Evolutionary conservation across 2,329 filamentous ascomycete species (phyloP), one percentile per base, ranked within the genome.

Genomic region (Penicillium sp.): DNA sequence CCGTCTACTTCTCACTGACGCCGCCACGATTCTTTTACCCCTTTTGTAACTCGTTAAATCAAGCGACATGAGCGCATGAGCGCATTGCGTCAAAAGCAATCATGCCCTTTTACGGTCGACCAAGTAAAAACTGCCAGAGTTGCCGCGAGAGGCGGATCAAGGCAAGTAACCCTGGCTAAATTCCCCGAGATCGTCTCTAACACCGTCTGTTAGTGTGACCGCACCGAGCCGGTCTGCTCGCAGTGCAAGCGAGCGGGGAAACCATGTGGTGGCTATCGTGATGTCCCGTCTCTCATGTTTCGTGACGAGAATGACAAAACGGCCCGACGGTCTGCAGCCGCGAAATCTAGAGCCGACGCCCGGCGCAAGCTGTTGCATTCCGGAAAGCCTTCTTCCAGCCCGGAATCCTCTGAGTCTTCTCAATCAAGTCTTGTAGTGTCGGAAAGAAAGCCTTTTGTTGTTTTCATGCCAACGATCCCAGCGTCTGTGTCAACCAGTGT

Each of bases 191-290:
- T 45, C 35, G 27, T 43, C 28, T 22, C 45, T 53, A 42, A 47
- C 44, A 3, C 20, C 4, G 20, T 30, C 13, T 20, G 27, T 3
- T 44, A 69, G 67, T 70, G 67, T 55, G 66, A 69, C 42, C 61
- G 62, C 27, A 54, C 55, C 14, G 52, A 57, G 7, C 62, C 64
- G 7, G 56, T 59, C 18, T 70, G 67, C 49, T 63, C 66, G n/a
- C 67, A 69, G 51, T 70, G 66, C 47, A 63, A 50, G 36, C 58
- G 67, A 43, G 65, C 59, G 20, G 63, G 63, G 20, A 61, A 68
- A 38, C 33, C 55, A 39, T 69, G 67, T 38, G 55, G 62, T 33
- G 66, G 67, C 41, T 70, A 69, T 48, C 62, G 61, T 28, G 66
- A 70, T 28, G 56, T 63, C n/a, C 44, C 56, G 16, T 54, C 64